Percentiles rank a stretch among this genome's conserved stretches.
phyloP scores from a whole-genome alignment of 768 basidiomycete species.

The Antrodiella citrinella region DNA sequence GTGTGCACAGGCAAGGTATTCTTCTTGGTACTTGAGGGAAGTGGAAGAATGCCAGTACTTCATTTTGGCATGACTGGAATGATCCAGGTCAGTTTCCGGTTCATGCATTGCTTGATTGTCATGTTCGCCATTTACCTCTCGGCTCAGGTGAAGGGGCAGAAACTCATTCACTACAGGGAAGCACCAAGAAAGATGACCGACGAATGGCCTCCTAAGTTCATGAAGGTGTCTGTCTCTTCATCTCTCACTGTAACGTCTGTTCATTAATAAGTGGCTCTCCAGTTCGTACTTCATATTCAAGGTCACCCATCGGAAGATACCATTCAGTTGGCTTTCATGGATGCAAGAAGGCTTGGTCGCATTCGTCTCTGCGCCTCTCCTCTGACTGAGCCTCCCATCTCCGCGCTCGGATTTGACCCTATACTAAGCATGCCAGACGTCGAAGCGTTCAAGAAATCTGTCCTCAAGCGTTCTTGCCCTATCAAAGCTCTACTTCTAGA shows the following conservation, averaged over 20 bases:
- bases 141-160: constrained; percentile 44
- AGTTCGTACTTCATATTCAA: constrained; percentile 62
- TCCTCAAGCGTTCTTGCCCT: constrained; percentile 52
- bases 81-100: constrained; percentile 41
- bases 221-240: constrained; percentile 37
- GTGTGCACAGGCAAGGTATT: constrained; percentile 48
- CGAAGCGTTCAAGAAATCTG: constrained; percentile 37
- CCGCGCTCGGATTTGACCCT: constrained; percentile 69
- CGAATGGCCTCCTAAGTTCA: constrained; percentile 59
- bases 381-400: constrained; percentile 58
- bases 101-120: background rate
- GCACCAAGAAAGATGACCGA: constrained; percentile 31
- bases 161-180: constrained; percentile 42
- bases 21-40: constrained; percentile 55
- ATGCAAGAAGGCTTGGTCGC: constrained; percentile 63
- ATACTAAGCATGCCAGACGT: constrained; percentile 58
- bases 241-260: background rate
- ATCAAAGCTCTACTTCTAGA: constrained; percentile 72
- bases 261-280: too few species aligned
- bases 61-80: constrained; percentile 89
- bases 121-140: too few species aligned
- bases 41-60: constrained; percentile 56
- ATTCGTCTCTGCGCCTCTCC: constrained; percentile 57
- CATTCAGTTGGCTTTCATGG: constrained; percentile 59
- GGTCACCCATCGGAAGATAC: constrained; percentile 27